Evolutionary conservation across 2,329 filamentous ascomycete species (phyloP), one percentile per base, ranked within the genome.

Genomic region (Epichloe sibirici): DNA sequence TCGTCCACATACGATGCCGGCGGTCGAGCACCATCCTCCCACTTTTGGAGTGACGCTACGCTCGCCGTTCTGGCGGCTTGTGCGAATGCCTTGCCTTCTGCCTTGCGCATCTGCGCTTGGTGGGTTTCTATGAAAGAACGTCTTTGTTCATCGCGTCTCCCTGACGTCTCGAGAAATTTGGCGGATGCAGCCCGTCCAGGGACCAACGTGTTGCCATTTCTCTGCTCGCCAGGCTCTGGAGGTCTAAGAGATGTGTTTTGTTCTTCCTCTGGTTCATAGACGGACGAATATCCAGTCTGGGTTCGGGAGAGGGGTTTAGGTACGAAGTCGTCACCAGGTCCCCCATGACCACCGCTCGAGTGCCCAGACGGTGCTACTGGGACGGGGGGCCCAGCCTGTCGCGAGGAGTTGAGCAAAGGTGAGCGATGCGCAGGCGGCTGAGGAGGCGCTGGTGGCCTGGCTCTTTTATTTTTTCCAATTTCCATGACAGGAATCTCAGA

Each of bases 401-500:
- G 51, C 17, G 44, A 35, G 7, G 37, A 40, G 34, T 15, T 25
- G 23, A 44, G 48, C 17, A 25, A n/a, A n/a, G 51, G 39, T 45
- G 53, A 53, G 25, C 46, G 50, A 45, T 50, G 51, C 9, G 40
- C 39, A 3, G 50, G 43, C 9, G 61, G 60, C 53, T 62, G 65
- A 13, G 63, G 66, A 45, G 40, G 49, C 11, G 34, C 42, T 21
- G 66, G 61, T 55, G 62, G 68, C 59, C 63, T 69, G 34, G 62
- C 51, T 58, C 62, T 73, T 66, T 77, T 83, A 56, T 71, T 73
- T 63, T 73, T 76, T 5, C 81, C 83, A 51, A 95, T 84, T 63
- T 93, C 86, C 21, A 81, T 73, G 2, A 83, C 79, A 2, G 87
- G 86, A 8, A 78, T 71, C 51, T 87, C 82, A 51, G 86, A 85